Evolutionary conservation across 2,329 filamentous ascomycete genomes (phyloP).

Genomic region (Fusarium verrucosum): DNA sequence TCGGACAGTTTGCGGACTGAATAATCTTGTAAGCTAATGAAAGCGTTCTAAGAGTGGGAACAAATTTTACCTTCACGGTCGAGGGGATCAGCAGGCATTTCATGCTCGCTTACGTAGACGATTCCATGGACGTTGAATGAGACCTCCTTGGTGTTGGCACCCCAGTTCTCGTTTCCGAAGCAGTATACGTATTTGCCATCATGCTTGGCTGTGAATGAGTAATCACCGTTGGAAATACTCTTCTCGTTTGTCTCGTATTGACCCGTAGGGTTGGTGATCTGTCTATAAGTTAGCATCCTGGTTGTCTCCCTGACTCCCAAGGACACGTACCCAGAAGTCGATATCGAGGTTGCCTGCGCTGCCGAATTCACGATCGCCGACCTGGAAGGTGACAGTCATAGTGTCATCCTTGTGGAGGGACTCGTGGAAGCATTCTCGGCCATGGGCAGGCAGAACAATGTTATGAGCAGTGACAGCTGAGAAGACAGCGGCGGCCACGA

Average conservation of each 20-base stretch:
- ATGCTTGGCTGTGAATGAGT: conserved; percentile 83
- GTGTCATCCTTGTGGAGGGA: conserved; percentile 89
- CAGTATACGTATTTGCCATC: conserved; percentile 96
- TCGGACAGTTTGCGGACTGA: conserved; percentile 85
- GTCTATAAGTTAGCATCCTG: conserved; percentile 32
- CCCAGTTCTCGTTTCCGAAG: conserved; percentile 99
- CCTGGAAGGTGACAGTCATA: conserved; percentile 99
- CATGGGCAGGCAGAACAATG: conserved; percentile 92
- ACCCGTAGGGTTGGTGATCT: conserved; percentile 82
- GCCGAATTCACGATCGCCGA: conserved; percentile 95
- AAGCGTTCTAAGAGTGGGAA: neutral
- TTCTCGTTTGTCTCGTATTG: conserved; percentile 83
- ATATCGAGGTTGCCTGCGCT: conserved; percentile 94
- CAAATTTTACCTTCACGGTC: conserved; percentile 80
- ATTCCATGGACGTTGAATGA: conserved; percentile 99
- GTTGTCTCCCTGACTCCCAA: neutral
- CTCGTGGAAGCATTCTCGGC: conserved; percentile 98
- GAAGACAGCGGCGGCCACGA: conserved; percentile 55
- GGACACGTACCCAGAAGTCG: conserved; percentile 88
- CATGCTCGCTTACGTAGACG: conserved; percentile 92
- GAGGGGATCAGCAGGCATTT: conserved; percentile 84
- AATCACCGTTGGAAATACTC: conserved; percentile 87
- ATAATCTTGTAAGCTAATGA: neutral
- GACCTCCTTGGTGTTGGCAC: conserved; percentile 94
- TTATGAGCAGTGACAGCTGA: conserved; percentile 83